Evolutionary conservation across 2,329 filamentous ascomycete genomes (phyloP).

Genomic region (Botryotinia narcissicola): DNA sequence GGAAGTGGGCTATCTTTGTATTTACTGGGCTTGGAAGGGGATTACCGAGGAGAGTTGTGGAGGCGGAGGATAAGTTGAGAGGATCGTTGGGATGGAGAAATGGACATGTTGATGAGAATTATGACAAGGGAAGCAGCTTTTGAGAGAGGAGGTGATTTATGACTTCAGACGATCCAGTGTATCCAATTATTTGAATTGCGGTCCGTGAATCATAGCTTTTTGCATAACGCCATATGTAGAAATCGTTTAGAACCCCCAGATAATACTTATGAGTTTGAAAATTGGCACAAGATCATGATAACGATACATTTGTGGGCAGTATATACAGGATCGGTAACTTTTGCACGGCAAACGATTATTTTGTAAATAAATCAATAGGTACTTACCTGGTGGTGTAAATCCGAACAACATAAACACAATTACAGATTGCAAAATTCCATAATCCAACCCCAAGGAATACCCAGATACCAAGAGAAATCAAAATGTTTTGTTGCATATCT

Average conservation of each 20-base stretch:
- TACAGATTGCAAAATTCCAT: background rate
- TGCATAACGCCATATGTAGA: background rate
- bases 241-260: background rate
- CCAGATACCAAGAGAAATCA: too few relatives aligned
- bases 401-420: background rate
- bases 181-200: background rate
- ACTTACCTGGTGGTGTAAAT: background rate
- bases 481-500: background rate
- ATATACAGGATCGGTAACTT: background rate
- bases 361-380: background rate
- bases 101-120: background rate
- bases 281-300: background rate
- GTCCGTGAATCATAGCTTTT: background rate
- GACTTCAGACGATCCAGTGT: background rate
- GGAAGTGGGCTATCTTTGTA: constrained; percentile 87
- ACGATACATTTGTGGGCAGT: background rate
- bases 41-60: constrained; percentile 65
- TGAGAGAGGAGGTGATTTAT: background rate
- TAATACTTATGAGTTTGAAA: background rate
- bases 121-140: constrained; percentile 11
- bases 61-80: constrained; percentile 51
- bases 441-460: background rate
- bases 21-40: constrained; percentile 70
- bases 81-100: background rate
- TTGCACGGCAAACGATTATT: background rate